These are phyloP conservation scores for Paecilomyces fulvus DNA, from an alignment of 2,329 filamentous ascomycete species.

Conservation along the genomic window DNA sequence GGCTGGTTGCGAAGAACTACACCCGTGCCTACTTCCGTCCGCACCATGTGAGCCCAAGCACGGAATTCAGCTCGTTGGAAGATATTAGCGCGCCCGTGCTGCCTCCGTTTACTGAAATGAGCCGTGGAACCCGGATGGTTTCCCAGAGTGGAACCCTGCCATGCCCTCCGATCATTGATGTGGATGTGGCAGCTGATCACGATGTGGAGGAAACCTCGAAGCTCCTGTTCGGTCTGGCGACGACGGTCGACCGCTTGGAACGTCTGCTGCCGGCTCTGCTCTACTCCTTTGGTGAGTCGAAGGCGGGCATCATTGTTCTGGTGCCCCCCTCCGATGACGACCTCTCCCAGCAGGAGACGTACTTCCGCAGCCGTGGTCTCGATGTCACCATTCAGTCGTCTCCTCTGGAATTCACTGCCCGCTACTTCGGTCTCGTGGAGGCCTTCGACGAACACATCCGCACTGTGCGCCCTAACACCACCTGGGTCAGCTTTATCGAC, in stretches of 20 bases:
- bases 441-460: conserved; percentile 32
- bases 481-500: conserved; percentile 36
- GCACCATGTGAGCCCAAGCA: conserved; percentile 24
- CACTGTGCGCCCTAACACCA: conserved; percentile 30
- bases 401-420: conserved; percentile 33
- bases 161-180: conserved; percentile 32
- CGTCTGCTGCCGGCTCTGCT: conserved; percentile 32
- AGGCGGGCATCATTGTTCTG: conserved; percentile 33
- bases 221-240: conserved; percentile 34
- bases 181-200: conserved; percentile 32
- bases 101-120: conserved; percentile 28
- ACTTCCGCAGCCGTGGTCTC: conserved; percentile 34
- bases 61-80: conserved; percentile 32
- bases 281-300: conserved; percentile 34
- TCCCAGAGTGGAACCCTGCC: conserved; percentile 24
- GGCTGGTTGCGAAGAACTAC: conserved; percentile 37
- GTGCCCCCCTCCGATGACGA: conserved; percentile 34
- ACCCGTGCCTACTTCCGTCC: conserved; percentile 35
- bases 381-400: conserved; percentile 32
- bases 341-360: conserved; percentile 30
- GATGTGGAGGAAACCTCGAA: conserved; percentile 33
- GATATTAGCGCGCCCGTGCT: conserved; percentile 29
- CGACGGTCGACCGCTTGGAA: conserved; percentile 35
- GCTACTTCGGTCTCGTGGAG: conserved; percentile 36
- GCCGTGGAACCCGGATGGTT: conserved; percentile 31